These are phyloP conservation scores for Stachybotrys elegans DNA, from an alignment of 2,329 filamentous ascomycete genomes.

Conservation along the genomic window DNA sequence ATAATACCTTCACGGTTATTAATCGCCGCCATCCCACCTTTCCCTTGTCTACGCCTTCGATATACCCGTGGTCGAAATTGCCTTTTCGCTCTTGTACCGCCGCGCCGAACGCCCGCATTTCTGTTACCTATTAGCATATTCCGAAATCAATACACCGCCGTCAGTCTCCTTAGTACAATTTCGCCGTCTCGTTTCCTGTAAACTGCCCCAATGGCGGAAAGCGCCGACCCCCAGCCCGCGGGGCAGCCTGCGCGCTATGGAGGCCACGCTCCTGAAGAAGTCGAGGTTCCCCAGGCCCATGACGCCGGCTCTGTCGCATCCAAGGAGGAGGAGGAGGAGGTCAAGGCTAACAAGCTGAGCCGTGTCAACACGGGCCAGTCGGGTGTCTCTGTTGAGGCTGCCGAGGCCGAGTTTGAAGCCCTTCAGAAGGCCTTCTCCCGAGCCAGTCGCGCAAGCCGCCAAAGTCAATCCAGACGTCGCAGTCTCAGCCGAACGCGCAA, in stretches of 20 bases:
- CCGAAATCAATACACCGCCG: too few relatives aligned
- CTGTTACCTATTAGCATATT: too few relatives aligned
- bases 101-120: too few relatives aligned
- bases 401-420: constrained; percentile 66
- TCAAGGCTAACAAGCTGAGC: constrained; percentile 8
- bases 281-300: constrained; percentile 16
- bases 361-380: constrained; percentile 4
- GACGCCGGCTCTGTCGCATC: constrained; percentile 24
- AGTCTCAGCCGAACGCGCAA: constrained; percentile 17
- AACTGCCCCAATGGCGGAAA: neutral
- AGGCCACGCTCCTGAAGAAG: constrained; percentile 19
- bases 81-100: too few relatives aligned
- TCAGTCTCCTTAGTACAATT: too few relatives aligned
- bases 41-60: too few relatives aligned
- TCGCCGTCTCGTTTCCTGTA: too few relatives aligned
- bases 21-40: too few relatives aligned
- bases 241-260: too few relatives aligned
- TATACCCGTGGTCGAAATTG: too few relatives aligned
- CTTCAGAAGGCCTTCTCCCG: constrained; percentile 58
- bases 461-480: constrained; percentile 23
- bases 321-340: constrained; percentile 14
- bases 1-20: too few relatives aligned
- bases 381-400: constrained; percentile 61
- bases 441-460: constrained; percentile 46
- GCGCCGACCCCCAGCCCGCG: too few relatives aligned